These are phyloP conservation scores for Dichotomocladium elegans DNA, from an alignment of 371 early-diverging fungal genomes.

Conservation along the genomic window DNA sequence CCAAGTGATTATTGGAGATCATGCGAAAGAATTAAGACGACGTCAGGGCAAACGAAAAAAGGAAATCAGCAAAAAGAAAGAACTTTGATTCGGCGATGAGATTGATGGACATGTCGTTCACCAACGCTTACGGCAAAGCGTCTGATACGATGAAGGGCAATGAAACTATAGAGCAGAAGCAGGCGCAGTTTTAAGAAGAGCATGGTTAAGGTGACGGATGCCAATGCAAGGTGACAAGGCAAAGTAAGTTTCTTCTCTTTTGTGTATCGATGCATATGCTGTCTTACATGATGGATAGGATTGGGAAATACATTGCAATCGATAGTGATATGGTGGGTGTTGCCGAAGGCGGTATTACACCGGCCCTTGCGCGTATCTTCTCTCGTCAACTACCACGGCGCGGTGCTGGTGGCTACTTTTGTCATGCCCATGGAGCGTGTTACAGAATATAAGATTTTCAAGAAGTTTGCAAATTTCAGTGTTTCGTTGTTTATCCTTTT, in stretches of 20 bases:
- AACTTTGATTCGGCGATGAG: slow-evolving; percentile 61
- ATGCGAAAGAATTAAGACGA: background rate
- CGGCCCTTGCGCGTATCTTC: slow-evolving; percentile 88
- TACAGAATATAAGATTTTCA: slow-evolving; percentile 91
- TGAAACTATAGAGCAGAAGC: slow-evolving; percentile 12
- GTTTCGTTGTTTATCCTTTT: too few relatives aligned
- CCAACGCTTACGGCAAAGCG: slow-evolving; percentile 40
- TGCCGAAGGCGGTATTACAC: slow-evolving; percentile 75
- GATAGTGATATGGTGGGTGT: slow-evolving; percentile 99
- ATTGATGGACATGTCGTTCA: slow-evolving; percentile 49
- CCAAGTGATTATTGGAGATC: background rate
- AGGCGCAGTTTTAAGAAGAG: slow-evolving; percentile 17
- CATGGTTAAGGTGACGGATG: slow-evolving; percentile 30
- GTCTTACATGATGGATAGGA: slow-evolving; percentile 15
- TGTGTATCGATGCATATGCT: too few relatives aligned
- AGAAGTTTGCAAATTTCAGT: too few relatives aligned
- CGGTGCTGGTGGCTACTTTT: slow-evolving; percentile 79
- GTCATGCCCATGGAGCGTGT: slow-evolving; percentile 81
- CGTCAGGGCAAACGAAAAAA: background rate
- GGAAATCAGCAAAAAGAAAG: slow-evolving; percentile 34
- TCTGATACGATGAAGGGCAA: slow-evolving; percentile 12
- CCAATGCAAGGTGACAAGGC: slow-evolving; percentile 37
- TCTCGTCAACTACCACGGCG: slow-evolving; percentile 92
- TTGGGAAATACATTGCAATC: slow-evolving; percentile 87
- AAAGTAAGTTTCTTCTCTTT: slow-evolving; percentile 23